These are phyloP conservation scores for Ambispora gerdemannii DNA, from an alignment of 192 early-diverging fungal species.

Conservation along the genomic window DNA sequence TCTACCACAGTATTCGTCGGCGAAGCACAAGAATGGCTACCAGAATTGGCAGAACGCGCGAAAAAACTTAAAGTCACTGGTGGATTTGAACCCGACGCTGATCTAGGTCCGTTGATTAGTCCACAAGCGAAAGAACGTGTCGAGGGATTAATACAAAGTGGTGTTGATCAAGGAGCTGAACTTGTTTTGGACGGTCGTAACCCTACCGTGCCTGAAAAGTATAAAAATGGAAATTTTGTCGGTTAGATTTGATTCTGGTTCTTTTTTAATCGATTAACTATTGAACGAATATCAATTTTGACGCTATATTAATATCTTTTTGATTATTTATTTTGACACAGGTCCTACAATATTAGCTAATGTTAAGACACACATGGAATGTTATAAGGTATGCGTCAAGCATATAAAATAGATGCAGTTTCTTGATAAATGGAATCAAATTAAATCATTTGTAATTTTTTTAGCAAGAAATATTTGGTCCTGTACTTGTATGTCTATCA, in stretches of 20 bases:
- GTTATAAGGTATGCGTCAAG: constrained; percentile 66
- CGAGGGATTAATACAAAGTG: constrained; percentile 73
- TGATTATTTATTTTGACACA: constrained; percentile 2
- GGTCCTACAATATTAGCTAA: constrained; percentile 84
- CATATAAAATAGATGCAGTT: background rate
- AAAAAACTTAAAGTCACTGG: constrained; percentile 74
- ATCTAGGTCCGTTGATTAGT: constrained; percentile 89
- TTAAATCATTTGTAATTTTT: constrained; percentile 24
- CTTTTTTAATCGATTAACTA: background rate
- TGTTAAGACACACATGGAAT: constrained; percentile 75
- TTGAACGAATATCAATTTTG: background rate
- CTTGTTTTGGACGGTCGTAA: constrained; percentile 88
- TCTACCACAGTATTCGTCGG: constrained; percentile 91
- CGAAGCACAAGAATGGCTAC: constrained; percentile 75
- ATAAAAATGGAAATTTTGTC: constrained; percentile 92
- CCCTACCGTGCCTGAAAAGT: constrained; percentile 60
- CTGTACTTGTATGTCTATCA: constrained; percentile 80
- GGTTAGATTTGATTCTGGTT: constrained; percentile 37
- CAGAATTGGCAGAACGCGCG: constrained; percentile 87
- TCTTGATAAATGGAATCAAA: background rate
- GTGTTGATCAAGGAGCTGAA: constrained; percentile 82
- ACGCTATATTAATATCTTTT: background rate
- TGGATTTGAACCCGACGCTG: constrained; percentile 81
- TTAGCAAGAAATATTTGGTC: constrained; percentile 92
- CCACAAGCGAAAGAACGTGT: constrained; percentile 73